A percentile compares a stretch with the other conserved stretches of the same genome.
phyloP scores from a whole-genome alignment of 306 rosid genomes.

The Begonia fuchsioides region DNA sequence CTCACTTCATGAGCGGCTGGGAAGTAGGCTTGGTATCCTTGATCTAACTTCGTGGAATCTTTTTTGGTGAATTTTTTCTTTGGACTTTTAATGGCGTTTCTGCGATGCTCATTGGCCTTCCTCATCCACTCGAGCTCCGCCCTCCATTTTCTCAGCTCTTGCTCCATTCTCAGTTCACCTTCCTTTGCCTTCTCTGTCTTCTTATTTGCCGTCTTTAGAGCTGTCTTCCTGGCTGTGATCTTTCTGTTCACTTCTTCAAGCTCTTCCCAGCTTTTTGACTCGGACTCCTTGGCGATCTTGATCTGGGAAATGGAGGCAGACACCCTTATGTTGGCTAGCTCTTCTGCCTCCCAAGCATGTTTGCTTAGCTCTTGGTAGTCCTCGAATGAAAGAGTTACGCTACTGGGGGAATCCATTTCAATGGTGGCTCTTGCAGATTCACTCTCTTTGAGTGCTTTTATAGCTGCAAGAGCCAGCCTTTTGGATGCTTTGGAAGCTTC shows the following conservation, averaged over 20 bases:
- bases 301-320: conserved; percentile 60
- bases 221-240: conserved; percentile 53
- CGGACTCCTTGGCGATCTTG: conserved; percentile 65
- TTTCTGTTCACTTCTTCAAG: conserved; percentile 67
- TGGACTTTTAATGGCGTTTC: conserved; percentile 22
- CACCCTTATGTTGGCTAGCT: conserved; percentile 64
- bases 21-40: conserved; percentile 9
- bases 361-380: conserved; percentile 89
- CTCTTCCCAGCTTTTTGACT: conserved; percentile 54
- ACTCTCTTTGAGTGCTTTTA: conserved; percentile 83
- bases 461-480: conserved; percentile 66
- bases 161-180: conserved; percentile 84
- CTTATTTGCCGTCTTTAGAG: conserved; percentile 50
- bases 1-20: conserved; percentile 25
- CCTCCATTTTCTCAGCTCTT: conserved; percentile 75
- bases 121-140: conserved; percentile 59
- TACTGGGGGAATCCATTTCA: conserved; percentile 36
- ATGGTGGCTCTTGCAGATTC: conserved; percentile 33
- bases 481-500: conserved; percentile 93
- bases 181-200: conserved; percentile 84
- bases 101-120: conserved; percentile 43
- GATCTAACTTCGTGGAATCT: conserved; percentile 25
- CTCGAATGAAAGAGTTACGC: conserved; percentile 72
- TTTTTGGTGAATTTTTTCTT: conserved; percentile 36
- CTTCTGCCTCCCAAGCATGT: conserved; percentile 81